Base-by-base conservation (phyloP, 805 yeast genomes). In the Scheffersomyces spartinae region DNA sequence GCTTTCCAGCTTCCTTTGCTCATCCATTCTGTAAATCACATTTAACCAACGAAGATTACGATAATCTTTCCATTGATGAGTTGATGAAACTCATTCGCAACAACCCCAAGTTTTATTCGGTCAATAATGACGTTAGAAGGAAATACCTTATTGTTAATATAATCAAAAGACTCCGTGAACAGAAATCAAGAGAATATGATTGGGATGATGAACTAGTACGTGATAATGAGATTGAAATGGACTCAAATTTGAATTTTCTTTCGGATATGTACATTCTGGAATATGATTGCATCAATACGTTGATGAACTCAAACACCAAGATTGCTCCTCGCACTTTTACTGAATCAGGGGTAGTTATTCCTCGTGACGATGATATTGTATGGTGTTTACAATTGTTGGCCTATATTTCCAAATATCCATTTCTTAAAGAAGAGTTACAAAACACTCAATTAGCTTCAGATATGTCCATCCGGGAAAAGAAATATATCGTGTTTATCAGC, bases 371-470 rank as follows among this genome's bases (percentile, higher is more conserved):
- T 46, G 98, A 88, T 45, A 82, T 88, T 10, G 75, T 84, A 18
- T 85, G 95, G 95, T 79, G 94, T 4, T 59, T 88, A 27, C 97
- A 88, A 49, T 63, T 91, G 12, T 52, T 91, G 26, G 97, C 97
- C 9, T 88, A 85, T 49, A 82, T 86, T 21, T 85, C 96, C 4
- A 88, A 88, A 50, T 88, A 91, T 43, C 76, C 95, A 1, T 68
- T 72, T 33, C 57, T 86, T 47, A 80, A 86, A 41, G 76, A 73
- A 19, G 64, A 64, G 24, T 57, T 88, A 31, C 93, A 85, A 37
- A 69, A 68, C 26, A 75, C 94, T 3, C 79, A 80, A 48, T 54
- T 85, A 24, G 74, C 85, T 6, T 77, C 81, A 9, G 71, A 74
- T 15, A 58, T 88, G 50, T 74, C 85, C 2, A 47, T 69, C 16